phyloP scores from a whole-genome alignment of 1,139 yeast genomes.

The Schwanniomyces etchellsii region DNA sequence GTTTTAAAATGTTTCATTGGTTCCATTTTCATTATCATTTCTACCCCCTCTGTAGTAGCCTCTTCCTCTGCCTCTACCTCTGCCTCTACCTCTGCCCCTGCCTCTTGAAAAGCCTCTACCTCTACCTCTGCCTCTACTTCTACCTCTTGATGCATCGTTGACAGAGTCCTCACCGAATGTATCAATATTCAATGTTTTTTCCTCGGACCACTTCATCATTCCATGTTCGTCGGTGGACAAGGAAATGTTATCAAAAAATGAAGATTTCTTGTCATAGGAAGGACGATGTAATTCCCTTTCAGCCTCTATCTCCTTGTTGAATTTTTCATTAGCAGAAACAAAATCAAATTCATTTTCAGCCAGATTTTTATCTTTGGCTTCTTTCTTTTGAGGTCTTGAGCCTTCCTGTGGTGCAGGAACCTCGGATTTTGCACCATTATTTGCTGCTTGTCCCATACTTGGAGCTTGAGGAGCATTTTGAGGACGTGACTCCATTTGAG shows the following conservation, averaged over 20 bases:
- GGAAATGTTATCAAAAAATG: constrained; percentile 78
- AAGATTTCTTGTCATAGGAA: constrained; percentile 59
- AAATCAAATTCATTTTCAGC: constrained; percentile 47
- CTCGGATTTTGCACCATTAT: no score
- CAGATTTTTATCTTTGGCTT: constrained; percentile 21
- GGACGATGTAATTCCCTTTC: constrained; percentile 18
- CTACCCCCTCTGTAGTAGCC: constrained; percentile 21
- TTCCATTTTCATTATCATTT: no score
- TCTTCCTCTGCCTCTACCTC: constrained; percentile 19
- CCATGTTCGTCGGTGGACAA: constrained; percentile 42
- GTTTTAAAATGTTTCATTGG: no score
- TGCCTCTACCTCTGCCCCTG: constrained; percentile 21
- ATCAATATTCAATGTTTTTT: constrained; percentile 55
- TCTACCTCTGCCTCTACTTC: constrained; percentile 29
- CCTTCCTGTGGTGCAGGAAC: constrained; percentile 8
- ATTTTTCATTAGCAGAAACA: constrained; percentile 63
- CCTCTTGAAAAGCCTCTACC: constrained; percentile 20
- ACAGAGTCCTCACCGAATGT: constrained; percentile 59
- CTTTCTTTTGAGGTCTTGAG: constrained; percentile 22
- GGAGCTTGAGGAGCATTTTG: constrained; percentile 5
- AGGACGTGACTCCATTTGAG: constrained; percentile 5
- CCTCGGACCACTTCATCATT: constrained; percentile 56
- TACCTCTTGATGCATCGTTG: constrained; percentile 22
- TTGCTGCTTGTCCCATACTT: neutral
- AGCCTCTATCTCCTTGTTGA: constrained; percentile 30